Conservation (phyloP, 208 protist species). For the Acanthamoeba healyi region DNA sequence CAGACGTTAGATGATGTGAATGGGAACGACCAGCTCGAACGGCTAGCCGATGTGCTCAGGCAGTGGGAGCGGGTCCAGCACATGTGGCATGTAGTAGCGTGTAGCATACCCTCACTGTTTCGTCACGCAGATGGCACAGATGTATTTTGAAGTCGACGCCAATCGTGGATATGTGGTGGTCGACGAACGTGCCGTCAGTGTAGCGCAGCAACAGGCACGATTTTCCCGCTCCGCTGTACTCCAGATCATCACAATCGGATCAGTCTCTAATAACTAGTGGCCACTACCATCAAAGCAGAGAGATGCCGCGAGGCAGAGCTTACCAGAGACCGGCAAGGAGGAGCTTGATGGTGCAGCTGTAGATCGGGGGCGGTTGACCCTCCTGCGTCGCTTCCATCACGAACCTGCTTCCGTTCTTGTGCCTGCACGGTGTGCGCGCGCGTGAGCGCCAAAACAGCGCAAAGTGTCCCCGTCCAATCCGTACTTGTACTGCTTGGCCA, state of each 20-base stretch:
- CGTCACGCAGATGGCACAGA: neutral
- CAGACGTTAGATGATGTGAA: too few relatives aligned
- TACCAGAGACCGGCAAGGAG: neutral
- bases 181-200: neutral
- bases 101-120: neutral
- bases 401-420: neutral
- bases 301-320: too few relatives aligned
- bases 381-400: neutral
- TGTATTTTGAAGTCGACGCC: neutral
- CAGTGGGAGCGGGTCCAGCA: too few relatives aligned
- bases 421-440: neutral
- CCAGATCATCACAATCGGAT: neutral
- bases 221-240: conserved; percentile 24
- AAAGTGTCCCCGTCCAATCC: neutral
- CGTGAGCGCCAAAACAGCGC: neutral
- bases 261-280: too few relatives aligned
- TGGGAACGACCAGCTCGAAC: too few relatives aligned
- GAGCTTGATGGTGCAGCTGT: conserved; percentile 1
- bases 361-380: neutral
- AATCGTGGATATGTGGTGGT: neutral
- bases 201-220: neutral
- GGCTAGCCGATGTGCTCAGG: too few relatives aligned
- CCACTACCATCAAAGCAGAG: too few relatives aligned
- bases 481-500: neutral
- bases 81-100: neutral